phyloP scores from a whole-genome alignment of 805 yeast genomes.

The Saccharomycopsis oosterbeekiorum region DNA sequence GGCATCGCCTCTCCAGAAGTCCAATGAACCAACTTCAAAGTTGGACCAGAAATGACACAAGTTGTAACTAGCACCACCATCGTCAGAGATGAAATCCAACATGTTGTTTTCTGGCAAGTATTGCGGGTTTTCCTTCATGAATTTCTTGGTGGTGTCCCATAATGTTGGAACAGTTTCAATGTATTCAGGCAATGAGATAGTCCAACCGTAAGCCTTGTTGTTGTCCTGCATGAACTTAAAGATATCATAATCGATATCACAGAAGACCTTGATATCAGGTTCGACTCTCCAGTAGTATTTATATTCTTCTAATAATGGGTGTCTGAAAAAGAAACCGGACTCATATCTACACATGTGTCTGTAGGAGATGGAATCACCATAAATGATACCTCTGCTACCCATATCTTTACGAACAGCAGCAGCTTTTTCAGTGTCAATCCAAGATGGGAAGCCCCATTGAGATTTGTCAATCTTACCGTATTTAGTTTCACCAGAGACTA shows the following conservation, averaged over 20 bases:
- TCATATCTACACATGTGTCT: constrained; percentile 92
- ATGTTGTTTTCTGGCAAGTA: constrained; percentile 50
- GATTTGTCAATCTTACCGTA: constrained; percentile 76
- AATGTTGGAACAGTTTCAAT: constrained; percentile 61
- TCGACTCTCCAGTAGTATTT: constrained; percentile 95
- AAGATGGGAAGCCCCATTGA: constrained; percentile 81
- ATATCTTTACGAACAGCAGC: constrained; percentile 45
- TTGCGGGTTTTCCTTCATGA: constrained; percentile 51
- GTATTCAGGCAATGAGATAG: constrained; percentile 72
- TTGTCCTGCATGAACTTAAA: constrained; percentile 78
- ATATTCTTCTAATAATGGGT: constrained; percentile 62
- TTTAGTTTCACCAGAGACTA: constrained; percentile 67
- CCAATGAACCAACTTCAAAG: constrained; percentile 70
- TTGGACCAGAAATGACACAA: constrained; percentile 90
- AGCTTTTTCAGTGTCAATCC: constrained; percentile 66
- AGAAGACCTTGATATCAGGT: constrained; percentile 69
- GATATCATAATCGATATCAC: constrained; percentile 74
- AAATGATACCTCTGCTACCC: constrained; percentile 43
- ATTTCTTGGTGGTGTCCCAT: constrained; percentile 62
- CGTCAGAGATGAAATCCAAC: constrained; percentile 62
- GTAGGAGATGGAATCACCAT: constrained; percentile 57
- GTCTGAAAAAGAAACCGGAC: constrained; percentile 82
- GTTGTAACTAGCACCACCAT: constrained; percentile 62
- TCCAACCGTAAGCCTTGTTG: constrained; percentile 63
- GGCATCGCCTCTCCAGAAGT: constrained; percentile 66